Evolutionary conservation across 2,329 filamentous ascomycete genomes (phyloP).

Genomic region (Dothideomycetes sp.): DNA sequence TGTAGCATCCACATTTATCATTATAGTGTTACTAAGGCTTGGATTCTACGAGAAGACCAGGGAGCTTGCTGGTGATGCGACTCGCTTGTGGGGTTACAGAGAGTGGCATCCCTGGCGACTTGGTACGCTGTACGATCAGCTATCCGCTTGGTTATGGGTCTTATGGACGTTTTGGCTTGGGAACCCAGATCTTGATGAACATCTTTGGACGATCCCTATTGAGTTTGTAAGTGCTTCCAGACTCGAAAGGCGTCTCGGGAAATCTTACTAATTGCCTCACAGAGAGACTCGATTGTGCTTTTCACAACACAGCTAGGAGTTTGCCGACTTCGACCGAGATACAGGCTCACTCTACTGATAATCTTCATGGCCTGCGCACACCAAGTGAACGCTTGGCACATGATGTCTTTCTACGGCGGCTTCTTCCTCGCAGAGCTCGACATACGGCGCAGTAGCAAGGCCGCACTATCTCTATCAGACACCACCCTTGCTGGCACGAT

Average conservation of each 20-base stretch:
- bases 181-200: too few relatives aligned
- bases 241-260: neutral
- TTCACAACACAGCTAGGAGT: slow-evolving; percentile 44
- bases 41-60: slow-evolving; percentile 14
- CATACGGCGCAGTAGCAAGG: slow-evolving; percentile 26
- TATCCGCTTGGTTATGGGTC: slow-evolving; percentile 25
- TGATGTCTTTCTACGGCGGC: slow-evolving; percentile 46
- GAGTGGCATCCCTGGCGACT: slow-evolving; percentile 11
- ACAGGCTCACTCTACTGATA: slow-evolving; percentile 35
- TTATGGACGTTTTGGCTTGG: too few relatives aligned
- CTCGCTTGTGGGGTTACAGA: slow-evolving; percentile 2
- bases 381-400: slow-evolving; percentile 43
- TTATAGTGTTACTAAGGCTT: slow-evolving; percentile 4
- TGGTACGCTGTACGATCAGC: slow-evolving; percentile 12
- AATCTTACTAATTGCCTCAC: slow-evolving; percentile 41
- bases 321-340: neutral
- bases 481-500: neutral
- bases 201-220: slow-evolving; percentile 48
- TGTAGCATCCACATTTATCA: slow-evolving; percentile 15
- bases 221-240: neutral
- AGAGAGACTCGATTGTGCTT: slow-evolving; percentile 48
- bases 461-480: too few relatives aligned
- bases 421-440: slow-evolving; percentile 49
- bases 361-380: slow-evolving; percentile 38
- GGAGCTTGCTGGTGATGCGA: slow-evolving; percentile 13